Conservation (phyloP, 2,329 filamentous ascomycete genomes). For the Cladobotryum protrusum region DNA sequence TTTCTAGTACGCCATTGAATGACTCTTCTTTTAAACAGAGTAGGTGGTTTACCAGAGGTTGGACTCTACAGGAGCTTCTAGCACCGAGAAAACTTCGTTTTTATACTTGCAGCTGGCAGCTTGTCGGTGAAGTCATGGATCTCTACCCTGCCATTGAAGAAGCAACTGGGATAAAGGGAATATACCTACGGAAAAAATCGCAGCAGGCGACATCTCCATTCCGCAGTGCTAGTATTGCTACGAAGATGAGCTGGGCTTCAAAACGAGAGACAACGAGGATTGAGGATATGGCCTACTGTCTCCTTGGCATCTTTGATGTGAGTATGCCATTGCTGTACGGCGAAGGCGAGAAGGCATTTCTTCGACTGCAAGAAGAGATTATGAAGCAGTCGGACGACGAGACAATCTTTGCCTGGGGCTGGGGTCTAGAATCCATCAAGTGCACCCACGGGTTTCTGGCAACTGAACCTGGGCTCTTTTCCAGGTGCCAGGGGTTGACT, state of each 20-base stretch:
- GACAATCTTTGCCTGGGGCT: constrained; percentile 20
- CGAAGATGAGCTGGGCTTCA: constrained; percentile 20
- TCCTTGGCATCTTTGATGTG: constrained; percentile 20
- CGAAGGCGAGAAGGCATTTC: constrained; percentile 19
- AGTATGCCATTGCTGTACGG: constrained; percentile 23
- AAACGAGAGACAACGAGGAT: constrained; percentile 16
- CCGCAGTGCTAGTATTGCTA: constrained; percentile 6
- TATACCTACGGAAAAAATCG: neutral
- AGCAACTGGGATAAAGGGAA: no score
- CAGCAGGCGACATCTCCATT: no score
- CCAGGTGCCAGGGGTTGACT: no score
- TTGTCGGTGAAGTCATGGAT: constrained; percentile 22
- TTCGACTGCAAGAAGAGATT: constrained; percentile 21
- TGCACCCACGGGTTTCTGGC: no score
- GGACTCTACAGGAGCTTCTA: constrained; percentile 62
- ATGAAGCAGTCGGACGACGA: constrained; percentile 15
- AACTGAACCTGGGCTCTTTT: no score
- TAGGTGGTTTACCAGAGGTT: constrained; percentile 38
- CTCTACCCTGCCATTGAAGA: no score
- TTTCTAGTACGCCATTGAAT: no score
- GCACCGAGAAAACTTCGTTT: constrained; percentile 31
- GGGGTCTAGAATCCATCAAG: neutral
- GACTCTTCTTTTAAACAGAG: constrained; percentile 1
- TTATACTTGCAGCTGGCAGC: constrained; percentile 23
- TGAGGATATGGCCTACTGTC: constrained; percentile 21